Evolutionary conservation across 306 rosid genomes (phyloP).

Genomic region (Lathyrus oleraceus): DNA sequence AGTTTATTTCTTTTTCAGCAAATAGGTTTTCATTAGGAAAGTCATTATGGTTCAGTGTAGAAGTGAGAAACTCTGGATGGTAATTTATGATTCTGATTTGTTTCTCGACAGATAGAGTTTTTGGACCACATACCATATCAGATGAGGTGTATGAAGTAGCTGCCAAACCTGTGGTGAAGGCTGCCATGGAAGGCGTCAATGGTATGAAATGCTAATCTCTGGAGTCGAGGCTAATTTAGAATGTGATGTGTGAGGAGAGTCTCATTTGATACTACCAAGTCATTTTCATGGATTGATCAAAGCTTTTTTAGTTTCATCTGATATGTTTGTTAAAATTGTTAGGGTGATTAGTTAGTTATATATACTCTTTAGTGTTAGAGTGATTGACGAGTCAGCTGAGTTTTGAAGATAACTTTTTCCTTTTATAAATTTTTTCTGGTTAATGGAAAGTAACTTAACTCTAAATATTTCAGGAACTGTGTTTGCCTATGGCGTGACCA

Average conservation of each 20-base stretch:
- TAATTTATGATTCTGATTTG: constrained; percentile 41
- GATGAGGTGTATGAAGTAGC: constrained; percentile 96
- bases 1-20: constrained; percentile 10
- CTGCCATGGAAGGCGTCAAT: constrained; percentile 98
- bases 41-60: constrained; percentile 27
- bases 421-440: not conserved
- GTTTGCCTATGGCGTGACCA: constrained; percentile 98
- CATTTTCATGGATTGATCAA: constrained; percentile 13
- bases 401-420: constrained; percentile 23
- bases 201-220: constrained; percentile 52
- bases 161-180: constrained; percentile 91
- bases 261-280: constrained; percentile 10
- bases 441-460: constrained; percentile 27
- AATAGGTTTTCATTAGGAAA: not conserved
- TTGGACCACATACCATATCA: constrained; percentile 81
- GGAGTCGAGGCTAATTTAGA: constrained; percentile 1
- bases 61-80: constrained; percentile 24
- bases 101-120: constrained; percentile 81
- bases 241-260: constrained; percentile 9
- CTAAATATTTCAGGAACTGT: constrained; percentile 78
- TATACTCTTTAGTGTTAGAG: constrained; percentile 25
- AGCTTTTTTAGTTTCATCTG: not conserved
- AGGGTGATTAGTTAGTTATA: constrained; percentile 7
- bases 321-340: constrained; percentile 2
- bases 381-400: constrained; percentile 19